Base-by-base conservation (phyloP, 2,329 filamentous ascomycete genomes). In the Colletotrichum australisinense region DNA sequence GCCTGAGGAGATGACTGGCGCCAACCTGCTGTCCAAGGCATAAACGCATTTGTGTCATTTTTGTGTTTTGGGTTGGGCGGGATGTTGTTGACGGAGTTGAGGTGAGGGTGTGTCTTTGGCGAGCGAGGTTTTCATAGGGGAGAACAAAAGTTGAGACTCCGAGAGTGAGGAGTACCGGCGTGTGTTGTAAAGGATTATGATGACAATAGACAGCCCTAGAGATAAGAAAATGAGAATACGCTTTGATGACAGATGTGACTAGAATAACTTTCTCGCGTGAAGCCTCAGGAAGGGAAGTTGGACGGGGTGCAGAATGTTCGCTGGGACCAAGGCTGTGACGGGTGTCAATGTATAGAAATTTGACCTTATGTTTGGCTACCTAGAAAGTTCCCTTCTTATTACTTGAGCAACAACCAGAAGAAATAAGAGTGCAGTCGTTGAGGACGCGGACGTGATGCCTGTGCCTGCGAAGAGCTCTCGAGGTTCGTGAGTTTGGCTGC, bases 1-100 rank as follows among this genome's bases (percentile, higher is more conserved):
- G 83, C 96, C 97, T 5, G 91, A 94, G 79, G 95, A 96, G 83
- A 99, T 99, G 97, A 94, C 93, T 72, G 95, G 97, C 72, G 86
- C 88, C 80, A 97, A 92, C 84, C 88, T 99, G 80, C 88, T 99
- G 78, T 86, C 95, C 80, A 97, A 95, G 90, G 81, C 69, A 73
- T 69, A 55, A n/a, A n/a, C n/a, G n/a, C n/a, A n/a, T n/a, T n/a
- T n/a, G n/a, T n/a, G n/a, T n/a, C n/a, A n/a, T n/a, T n/a, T 42
- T 11, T 7, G 16, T 3, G 46, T 56, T 3, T 32, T 65, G 32
- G 26, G 32, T n/a, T 16, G 32, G 16, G 12, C 22, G 11, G 11
- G 22, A 12, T 22, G 52, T 24, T 14, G 60, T 38, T 35, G 32
- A 35, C 16, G 70, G 67, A 73, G 67, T 73, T 70, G 67, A n/a